A percentile compares a stretch with the other conserved stretches of the same genome.
Evolutionary conservation across 2,329 filamentous ascomycete species (phyloP).

Genomic region (Hirsutella rhossiliensis): DNA sequence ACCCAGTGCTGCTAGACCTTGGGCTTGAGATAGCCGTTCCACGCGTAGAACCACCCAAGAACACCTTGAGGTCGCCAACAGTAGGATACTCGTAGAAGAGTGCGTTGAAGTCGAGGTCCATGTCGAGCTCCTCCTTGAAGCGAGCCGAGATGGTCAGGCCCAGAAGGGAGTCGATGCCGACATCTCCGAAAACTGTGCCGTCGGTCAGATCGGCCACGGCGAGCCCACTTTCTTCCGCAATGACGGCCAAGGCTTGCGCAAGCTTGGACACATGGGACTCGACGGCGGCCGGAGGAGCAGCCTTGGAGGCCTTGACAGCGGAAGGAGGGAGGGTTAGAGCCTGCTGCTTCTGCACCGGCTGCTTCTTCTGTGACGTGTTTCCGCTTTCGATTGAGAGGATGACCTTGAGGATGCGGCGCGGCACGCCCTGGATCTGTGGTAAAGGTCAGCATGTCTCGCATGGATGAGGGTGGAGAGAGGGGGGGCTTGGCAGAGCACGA

Average conservation of each 20-base stretch:
- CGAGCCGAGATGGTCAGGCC: conserved; percentile 4
- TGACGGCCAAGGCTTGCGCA: neutral
- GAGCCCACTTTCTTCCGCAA: neutral
- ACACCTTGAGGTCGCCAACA: conserved; percentile 1
- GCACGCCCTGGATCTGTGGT: conserved; percentile 2
- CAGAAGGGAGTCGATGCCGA: conserved; percentile 3
- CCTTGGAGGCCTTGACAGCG: neutral
- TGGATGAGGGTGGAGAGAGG: neutral
- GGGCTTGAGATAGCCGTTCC: neutral
- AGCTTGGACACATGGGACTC: neutral
- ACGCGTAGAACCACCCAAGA: neutral
- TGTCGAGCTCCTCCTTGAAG: conserved; percentile 6
- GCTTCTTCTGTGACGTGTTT: neutral
- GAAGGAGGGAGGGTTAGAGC: neutral
- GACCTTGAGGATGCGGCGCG: conserved; percentile 2
- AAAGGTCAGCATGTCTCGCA: neutral
- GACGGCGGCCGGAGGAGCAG: neutral
- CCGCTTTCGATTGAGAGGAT: conserved; percentile 2
- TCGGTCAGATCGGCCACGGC: conserved; percentile 2
- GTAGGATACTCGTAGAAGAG: conserved; percentile 14
- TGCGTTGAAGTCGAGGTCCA: conserved; percentile 21
- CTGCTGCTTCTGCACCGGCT: neutral
- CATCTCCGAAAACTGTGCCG: conserved; percentile 1
- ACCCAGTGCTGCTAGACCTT: neutral
- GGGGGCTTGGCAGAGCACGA: conserved; percentile 52